phyloP scores from a whole-genome alignment of 306 rosid genomes.

The Oxytropis ochrocephala region DNA sequence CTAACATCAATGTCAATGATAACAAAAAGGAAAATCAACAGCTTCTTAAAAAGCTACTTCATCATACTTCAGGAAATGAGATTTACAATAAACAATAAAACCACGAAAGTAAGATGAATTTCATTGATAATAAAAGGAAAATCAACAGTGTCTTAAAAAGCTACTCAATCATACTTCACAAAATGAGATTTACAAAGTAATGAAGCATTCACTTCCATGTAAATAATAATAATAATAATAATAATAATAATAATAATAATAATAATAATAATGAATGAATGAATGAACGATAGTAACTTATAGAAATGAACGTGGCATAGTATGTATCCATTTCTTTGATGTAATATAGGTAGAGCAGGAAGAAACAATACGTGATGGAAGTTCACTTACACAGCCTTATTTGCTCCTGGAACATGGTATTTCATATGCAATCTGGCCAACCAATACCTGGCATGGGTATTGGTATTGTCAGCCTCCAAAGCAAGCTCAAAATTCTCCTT shows the following conservation, averaged over 20 bases:
- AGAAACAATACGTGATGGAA: neutral
- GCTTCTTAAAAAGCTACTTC: neutral
- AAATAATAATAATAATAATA: neutral
- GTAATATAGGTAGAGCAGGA: slow-evolving; percentile 2
- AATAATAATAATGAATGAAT: neutral
- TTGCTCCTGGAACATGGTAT: slow-evolving; percentile 81
- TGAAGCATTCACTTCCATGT: neutral
- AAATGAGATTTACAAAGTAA: neutral
- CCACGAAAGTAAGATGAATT: neutral
- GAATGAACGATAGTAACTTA: neutral
- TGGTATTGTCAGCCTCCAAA: slow-evolving; percentile 70
- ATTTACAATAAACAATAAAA: neutral
- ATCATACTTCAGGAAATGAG: neutral
- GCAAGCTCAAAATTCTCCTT: slow-evolving; percentile 94
- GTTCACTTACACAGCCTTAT: slow-evolving; percentile 62
- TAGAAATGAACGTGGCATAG: neutral
- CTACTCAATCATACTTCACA: neutral
- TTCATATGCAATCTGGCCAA: slow-evolving; percentile 81
- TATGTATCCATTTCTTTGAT: neutral
- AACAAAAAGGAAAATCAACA: neutral
- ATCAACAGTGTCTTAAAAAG: neutral
- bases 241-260: neutral
- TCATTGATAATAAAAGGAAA: neutral
- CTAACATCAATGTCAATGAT: neutral
- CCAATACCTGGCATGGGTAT: slow-evolving; percentile 89